Evolutionary conservation across 1,284 basidiomycete species (phyloP).

Genomic region (Cutaneotrichosporon curvatum): DNA sequence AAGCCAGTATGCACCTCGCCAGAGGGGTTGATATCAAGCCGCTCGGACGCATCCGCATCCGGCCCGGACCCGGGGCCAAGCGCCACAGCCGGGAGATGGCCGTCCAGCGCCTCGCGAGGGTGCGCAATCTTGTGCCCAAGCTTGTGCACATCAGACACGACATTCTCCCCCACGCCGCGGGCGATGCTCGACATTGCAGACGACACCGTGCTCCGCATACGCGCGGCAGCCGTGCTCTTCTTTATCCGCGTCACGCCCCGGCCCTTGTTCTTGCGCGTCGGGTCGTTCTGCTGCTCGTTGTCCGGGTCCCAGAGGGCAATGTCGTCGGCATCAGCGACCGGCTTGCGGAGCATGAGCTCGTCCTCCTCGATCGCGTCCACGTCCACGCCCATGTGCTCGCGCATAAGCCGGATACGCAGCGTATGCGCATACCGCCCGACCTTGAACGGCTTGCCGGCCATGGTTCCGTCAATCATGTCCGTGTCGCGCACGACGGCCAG

Average conservation of each 20-base stretch:
- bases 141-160: constrained; percentile 41
- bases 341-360: constrained; percentile 56
- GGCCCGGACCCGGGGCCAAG: not conserved
- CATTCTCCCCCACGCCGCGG: constrained; percentile 43
- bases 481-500: constrained; percentile 90
- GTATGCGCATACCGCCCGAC: constrained; percentile 96
- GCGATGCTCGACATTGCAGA: constrained; percentile 32
- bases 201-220: constrained; percentile 32
- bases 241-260: constrained; percentile 44
- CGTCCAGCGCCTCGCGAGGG: constrained; percentile 18
- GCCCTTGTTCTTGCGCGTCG: constrained; percentile 17
- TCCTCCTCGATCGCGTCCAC: constrained; percentile 83
- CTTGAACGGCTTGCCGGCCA: constrained; percentile 91
- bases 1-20: constrained; percentile 52
- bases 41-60: constrained; percentile 48
- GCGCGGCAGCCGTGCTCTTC: constrained; percentile 28
- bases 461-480: constrained; percentile 86
- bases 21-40: constrained; percentile 53
- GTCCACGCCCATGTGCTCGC: constrained; percentile 91
- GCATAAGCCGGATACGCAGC: constrained; percentile 86
- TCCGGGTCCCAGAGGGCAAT: constrained; percentile 72
- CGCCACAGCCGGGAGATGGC: constrained; percentile 29
- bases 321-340: constrained; percentile 51
- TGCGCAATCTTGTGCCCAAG: constrained; percentile 51
- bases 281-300: constrained; percentile 56